These are phyloP conservation scores for Neoascochyta sp. DNA, from an alignment of 2,329 filamentous ascomycete species.

Conservation along the genomic window DNA sequence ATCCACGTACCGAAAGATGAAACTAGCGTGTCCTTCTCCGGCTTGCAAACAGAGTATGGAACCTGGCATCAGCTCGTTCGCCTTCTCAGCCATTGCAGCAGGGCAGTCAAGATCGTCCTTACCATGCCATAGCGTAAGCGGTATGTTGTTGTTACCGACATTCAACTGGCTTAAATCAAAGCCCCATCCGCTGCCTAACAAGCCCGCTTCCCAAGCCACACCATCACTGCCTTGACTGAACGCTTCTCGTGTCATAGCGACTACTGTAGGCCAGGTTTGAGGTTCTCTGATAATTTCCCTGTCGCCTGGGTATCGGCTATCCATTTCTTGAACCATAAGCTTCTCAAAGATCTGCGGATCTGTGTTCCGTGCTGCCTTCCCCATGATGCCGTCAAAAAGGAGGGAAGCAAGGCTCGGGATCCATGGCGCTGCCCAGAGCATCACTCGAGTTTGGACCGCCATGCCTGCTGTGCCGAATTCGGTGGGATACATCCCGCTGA, in stretches of 20 bases:
- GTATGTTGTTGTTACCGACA: conserved; percentile 13
- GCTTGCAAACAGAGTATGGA: conserved; percentile 19
- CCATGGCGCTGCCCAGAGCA: conserved; percentile 28
- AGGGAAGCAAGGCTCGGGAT: conserved; percentile 16
- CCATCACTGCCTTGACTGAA: conserved; percentile 26
- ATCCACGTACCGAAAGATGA: conserved; percentile 17
- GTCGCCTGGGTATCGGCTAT: conserved; percentile 16
- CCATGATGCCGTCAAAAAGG: conserved; percentile 22
- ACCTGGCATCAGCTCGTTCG: conserved; percentile 19
- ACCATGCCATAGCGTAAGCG: conserved; percentile 35
- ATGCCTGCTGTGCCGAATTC: conserved; percentile 27
- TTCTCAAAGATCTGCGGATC: conserved; percentile 26
- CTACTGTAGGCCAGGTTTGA: conserved; percentile 18
- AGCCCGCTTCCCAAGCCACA: conserved; percentile 26
- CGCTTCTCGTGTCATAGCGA: conserved; percentile 26
- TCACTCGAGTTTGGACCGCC: conserved; percentile 17
- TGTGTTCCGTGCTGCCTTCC: conserved; percentile 22
- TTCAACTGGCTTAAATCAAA: conserved; percentile 30
- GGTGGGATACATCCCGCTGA: conserved; percentile 25
- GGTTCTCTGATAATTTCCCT: conserved; percentile 19
- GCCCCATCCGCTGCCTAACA: conserved; percentile 29
- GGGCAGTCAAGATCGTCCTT: conserved; percentile 28
- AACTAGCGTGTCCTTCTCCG: conserved; percentile 27
- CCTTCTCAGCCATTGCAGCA: conserved; percentile 20
- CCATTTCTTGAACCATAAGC: conserved; percentile 20